Evolutionary conservation across 176 grass and related monocot genomes (phyloP).

Genomic region (Leersia perrieri): DNA sequence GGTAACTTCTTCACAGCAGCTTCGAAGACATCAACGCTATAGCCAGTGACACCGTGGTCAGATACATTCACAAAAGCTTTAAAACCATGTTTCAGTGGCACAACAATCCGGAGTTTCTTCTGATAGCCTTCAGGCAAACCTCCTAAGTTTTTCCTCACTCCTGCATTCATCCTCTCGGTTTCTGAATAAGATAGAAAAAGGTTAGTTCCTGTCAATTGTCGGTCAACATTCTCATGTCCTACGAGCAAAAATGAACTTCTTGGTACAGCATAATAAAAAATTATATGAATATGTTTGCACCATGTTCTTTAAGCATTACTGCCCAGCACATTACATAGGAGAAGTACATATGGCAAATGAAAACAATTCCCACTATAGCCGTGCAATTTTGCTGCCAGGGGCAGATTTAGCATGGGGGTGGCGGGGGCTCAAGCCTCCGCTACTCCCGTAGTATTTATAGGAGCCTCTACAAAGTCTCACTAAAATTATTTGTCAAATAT

Average conservation of each 20-base stretch:
- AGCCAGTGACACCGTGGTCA: conserved; percentile 39
- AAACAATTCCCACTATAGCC: background rate
- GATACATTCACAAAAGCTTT: conserved; percentile 44
- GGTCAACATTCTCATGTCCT: background rate
- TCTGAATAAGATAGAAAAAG: background rate
- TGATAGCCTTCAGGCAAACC: background rate
- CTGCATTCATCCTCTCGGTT: background rate
- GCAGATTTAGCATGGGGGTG: too few species aligned
- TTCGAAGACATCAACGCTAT: conserved; percentile 55
- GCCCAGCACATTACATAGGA: background rate
- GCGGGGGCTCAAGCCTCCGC: too few species aligned
- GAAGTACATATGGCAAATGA: background rate
- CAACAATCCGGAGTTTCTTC: conserved; percentile 39
- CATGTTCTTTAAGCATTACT: background rate
- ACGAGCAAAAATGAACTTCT: background rate
- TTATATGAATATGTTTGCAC: background rate
- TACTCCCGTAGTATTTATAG: too few species aligned
- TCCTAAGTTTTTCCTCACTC: background rate
- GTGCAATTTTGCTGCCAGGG: too few species aligned
- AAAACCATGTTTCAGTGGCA: conserved; percentile 51
- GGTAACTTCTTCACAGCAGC: conserved; percentile 29
- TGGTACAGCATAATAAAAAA: background rate
- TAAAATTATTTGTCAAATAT: too few species aligned
- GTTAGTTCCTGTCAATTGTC: background rate
- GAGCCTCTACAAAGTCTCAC: too few species aligned